Base-by-base conservation (phyloP, 805 yeast species). In the Naumovozyma baii region DNA sequence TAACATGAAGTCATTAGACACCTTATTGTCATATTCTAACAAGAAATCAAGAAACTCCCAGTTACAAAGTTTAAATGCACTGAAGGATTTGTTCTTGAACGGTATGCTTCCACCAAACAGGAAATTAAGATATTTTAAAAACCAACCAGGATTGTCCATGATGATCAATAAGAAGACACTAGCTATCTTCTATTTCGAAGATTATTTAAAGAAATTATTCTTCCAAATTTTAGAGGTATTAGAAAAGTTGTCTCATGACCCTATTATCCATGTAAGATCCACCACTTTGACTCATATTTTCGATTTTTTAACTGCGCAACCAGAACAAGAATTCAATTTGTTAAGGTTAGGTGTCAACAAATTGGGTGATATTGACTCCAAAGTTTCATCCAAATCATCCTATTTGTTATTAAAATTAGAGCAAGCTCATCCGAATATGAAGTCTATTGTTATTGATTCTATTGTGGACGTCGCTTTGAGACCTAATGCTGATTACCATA, bases 351-450 rank as follows among this genome's bases (percentile, higher is more conserved):
- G 95, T 39, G 92, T 87, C 34, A 92, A 92, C 61, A 92, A 92
- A 59, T 69, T 92, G 29, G 98, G 98, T 64, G 98, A 92, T 58
- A 73, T 74, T 33, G 96, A 90, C 46, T 82, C 84, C 46, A 86
- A 86, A 57, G 95, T 92, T 4, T 76, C 94, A 1, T 83, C 97
- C 1, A 84, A 84, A 55, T 76, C 94, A 1, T 87, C 96, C 4
- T 85, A 76, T 59, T 78, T 80, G 47, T 65, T 92, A 34, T 69
- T 88, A 47, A 80, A 81, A 51, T 64, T 87, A 32, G 83, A 92
- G 59, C 94, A 85, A 60, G 81, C 79, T 3, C 98, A 92, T 60
- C 98, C 98, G 15, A 92, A 92, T 37, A 92, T 92, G 97, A 90
- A 87, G 61, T 66, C 74, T 39, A 76, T 90, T 41, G 70, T 92